A percentile compares a stretch with the other conserved stretches of the same genome.
Evolutionary conservation across 1,139 yeast species (phyloP).

Genomic region (Blastobotrys aristatus): DNA sequence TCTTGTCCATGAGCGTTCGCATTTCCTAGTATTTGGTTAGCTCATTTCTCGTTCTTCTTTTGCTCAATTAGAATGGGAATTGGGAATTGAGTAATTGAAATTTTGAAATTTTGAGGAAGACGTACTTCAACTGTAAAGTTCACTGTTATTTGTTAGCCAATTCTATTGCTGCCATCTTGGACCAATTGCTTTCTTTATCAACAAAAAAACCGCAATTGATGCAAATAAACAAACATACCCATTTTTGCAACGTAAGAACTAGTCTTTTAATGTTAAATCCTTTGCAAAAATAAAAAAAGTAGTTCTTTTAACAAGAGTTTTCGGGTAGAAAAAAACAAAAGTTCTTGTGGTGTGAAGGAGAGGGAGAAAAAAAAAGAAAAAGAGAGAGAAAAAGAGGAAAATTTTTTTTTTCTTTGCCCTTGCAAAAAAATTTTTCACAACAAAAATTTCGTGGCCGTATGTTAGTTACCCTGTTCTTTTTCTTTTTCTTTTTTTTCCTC

Average conservation of each 20-base stretch:
- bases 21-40: slow-evolving; percentile 50
- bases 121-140: slow-evolving; percentile 37
- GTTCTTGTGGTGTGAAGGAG: not conserved
- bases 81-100: not conserved
- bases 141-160: slow-evolving; percentile 21
- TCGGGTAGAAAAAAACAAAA: not conserved
- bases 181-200: not conserved
- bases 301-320: not conserved
- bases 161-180: not conserved
- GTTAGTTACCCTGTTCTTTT: not conserved
- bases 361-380: not conserved
- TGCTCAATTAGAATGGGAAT: not conserved
- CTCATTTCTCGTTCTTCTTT: not conserved
- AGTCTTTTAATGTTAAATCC: slow-evolving; percentile 9
- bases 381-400: not conserved
- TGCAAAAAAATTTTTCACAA: too few species aligned
- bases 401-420: not conserved
- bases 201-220: not conserved
- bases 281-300: not conserved
- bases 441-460: not conserved
- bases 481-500: not conserved
- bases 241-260: slow-evolving; percentile 24
- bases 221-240: slow-evolving; percentile 26
- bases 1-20: slow-evolving; percentile 99
- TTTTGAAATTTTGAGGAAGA: slow-evolving; percentile 6